Base-by-base conservation (phyloP, 73 alveolate genomes). In the Paramecium tetraurelia region DNA sequence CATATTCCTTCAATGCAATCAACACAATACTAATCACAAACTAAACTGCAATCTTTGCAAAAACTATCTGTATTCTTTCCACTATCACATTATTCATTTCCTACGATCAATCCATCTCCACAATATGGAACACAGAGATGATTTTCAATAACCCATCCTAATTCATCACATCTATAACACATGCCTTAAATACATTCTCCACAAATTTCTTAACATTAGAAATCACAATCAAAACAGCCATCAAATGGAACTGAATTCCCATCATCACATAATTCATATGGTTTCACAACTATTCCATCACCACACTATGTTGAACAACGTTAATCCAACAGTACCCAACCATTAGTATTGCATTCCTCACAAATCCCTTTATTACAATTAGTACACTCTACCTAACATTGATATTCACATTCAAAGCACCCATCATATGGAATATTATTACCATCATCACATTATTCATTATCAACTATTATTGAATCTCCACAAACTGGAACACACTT, bases 81-180 rank as follows among this genome's bases (percentile, higher is more conserved):
- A 44, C 29, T 35, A 43, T 80, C 90, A 48, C 90, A 80, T 41
- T 41, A n/a, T 80, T 80, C 90, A 35, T 72, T 35, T 1, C 86
- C 86, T 12, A 72, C 86, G 35, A 72, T 72, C 18, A 31, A 21
- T 1, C 36, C 36, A 72, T 72, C 86, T 1, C 86, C 86, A 72
- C 86, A 63, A 63, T 31, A 12, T 3, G 84, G 84, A 31, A 31
- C 27, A 33, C 84, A 63, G 0, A 18, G 18, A 3, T 18, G n/a
- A 8, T 53, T 53, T 18, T 53, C 31, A n/a, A 53, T 53, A 1
- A 53, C 7, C 69, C 69, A 53, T 53, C 69, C 69, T 53, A 53
- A 53, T 27, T 68, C 46, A 14, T 27, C 7, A 27, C 84, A 68
- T 68, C 12, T 33, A 68, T 68, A 68, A 24, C 84, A 68, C 24